Percentiles rank a stretch among this genome's conserved stretches.
Evolutionary conservation across 2,329 filamentous ascomycete genomes (phyloP).

Genomic region (Magnaporthales sp.): DNA sequence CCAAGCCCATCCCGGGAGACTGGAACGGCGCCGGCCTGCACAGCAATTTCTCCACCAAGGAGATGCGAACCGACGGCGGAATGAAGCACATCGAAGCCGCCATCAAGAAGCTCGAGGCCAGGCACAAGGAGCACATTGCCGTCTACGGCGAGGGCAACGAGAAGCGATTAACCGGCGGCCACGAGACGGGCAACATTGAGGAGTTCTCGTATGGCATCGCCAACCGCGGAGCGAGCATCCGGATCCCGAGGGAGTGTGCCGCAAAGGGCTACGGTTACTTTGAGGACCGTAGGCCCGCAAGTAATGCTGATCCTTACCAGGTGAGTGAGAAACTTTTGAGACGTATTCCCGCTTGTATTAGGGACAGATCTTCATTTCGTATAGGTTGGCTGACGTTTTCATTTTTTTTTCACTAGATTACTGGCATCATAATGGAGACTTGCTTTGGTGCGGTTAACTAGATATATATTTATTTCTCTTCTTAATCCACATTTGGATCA

Average conservation of each 20-base stretch:
- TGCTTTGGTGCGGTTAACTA: conserved; percentile 7
- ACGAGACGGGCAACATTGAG: conserved; percentile 93
- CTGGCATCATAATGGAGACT: conserved; percentile 25
- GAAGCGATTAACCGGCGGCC: conserved; percentile 80
- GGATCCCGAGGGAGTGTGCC: conserved; percentile 61
- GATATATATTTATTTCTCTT: neutral
- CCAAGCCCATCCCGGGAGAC: conserved; percentile 88
- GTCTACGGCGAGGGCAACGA: conserved; percentile 96
- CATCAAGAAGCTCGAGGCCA: conserved; percentile 73
- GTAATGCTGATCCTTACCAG: conserved; percentile 59
- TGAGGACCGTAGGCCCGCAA: conserved; percentile 55
- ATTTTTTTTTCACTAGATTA: conserved; percentile 37
- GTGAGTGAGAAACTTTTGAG: neutral
- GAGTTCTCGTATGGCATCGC: conserved; percentile 90
- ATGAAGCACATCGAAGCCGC: conserved; percentile 90
- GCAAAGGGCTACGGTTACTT: conserved; percentile 65
- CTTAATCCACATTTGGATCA: too few relatives aligned
- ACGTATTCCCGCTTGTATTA: too few relatives aligned
- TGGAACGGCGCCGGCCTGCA: conserved; percentile 79
- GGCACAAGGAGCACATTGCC: conserved; percentile 75
- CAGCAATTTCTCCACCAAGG: conserved; percentile 84
- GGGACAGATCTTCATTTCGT: too few relatives aligned
- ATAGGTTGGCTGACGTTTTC: neutral
- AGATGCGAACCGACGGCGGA: conserved; percentile 84
- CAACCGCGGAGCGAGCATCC: conserved; percentile 90